phyloP scores from a whole-genome alignment of 2,329 filamentous ascomycete genomes.

The Xylariaceae sp. region DNA sequence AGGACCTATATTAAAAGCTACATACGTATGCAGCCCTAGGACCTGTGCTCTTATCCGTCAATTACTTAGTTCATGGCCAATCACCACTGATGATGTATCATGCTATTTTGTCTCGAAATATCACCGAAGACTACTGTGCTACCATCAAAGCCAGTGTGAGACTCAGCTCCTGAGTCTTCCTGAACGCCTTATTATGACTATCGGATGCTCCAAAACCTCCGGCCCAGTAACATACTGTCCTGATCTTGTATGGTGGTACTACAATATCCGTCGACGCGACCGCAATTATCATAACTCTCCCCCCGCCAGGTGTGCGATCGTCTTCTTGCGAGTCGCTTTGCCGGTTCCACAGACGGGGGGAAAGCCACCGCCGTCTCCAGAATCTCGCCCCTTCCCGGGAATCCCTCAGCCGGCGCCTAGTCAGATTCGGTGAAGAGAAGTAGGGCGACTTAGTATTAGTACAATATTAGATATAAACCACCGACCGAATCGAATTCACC shows the following conservation, averaged over 20 bases:
- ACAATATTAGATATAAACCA: conserved; percentile 32
- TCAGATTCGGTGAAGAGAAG: conserved; percentile 8
- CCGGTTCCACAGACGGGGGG: background rate
- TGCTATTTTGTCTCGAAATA: conserved; percentile 22
- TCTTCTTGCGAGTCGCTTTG: background rate
- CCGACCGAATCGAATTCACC: conserved; percentile 17
- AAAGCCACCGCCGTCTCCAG: background rate
- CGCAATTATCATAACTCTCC: conserved; percentile 2
- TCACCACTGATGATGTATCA: conserved; percentile 17
- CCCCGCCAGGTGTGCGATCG: conserved; percentile 15
- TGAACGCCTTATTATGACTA: conserved; percentile 19
- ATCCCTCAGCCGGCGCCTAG: background rate
- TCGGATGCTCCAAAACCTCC: conserved; percentile 8
- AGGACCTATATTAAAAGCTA: conserved; percentile 27
- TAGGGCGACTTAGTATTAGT: conserved; percentile 30
- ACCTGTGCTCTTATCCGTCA: conserved; percentile 8
- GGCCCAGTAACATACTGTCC: conserved; percentile 14
- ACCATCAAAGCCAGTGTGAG: conserved; percentile 20
- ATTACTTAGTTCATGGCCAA: conserved; percentile 19
- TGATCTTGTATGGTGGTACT: conserved; percentile 1
- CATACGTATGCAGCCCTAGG: conserved; percentile 12
- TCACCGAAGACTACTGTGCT: conserved; percentile 19
- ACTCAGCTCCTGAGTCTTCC: conserved; percentile 15
- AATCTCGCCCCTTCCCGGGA: background rate
- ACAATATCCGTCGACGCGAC: conserved; percentile 12